Percentiles rank a stretch among this genome's conserved stretches.
Conservation (phyloP, 2,329 filamentous ascomycete genomes). For the Cladosporium cucumerinum region DNA sequence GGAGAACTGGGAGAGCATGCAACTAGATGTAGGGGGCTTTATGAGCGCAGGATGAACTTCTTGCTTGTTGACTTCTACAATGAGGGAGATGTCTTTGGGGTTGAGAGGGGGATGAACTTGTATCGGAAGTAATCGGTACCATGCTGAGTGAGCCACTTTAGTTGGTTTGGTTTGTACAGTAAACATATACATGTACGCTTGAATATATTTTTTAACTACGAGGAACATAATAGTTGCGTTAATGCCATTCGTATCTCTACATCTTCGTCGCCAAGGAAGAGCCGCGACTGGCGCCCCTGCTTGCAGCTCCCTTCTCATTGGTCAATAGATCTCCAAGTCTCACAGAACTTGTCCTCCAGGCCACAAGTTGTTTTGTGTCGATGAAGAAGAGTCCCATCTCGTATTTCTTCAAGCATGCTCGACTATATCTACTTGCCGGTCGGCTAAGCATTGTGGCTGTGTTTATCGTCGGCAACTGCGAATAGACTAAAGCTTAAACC, state of each 20-base stretch:
- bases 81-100: constrained; percentile 29
- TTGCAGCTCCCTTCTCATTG: not conserved
- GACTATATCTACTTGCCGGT: not conserved
- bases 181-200: no score
- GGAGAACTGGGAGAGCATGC: constrained; percentile 44
- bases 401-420: not conserved
- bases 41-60: constrained; percentile 41
- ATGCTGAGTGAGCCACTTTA: not conserved
- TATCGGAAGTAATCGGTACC: constrained; percentile 3
- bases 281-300: not conserved
- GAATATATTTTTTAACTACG: not conserved
- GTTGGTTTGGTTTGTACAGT: not conserved
- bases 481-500: not conserved
- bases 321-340: not conserved
- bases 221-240: not conserved
- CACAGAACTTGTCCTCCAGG: not conserved
- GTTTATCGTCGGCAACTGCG: not conserved
- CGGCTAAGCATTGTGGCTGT: not conserved
- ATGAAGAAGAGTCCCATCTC: not conserved
- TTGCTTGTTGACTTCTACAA: constrained; percentile 41
- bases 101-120: constrained; percentile 31
- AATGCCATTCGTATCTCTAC: not conserved
- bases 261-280: not conserved
- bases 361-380: not conserved
- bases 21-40: constrained; percentile 37